Percentiles rank a stretch among this genome's conserved stretches.
phyloP scores from a whole-genome alignment of 306 rosid species.

The Cucurbita ficifolia region DNA sequence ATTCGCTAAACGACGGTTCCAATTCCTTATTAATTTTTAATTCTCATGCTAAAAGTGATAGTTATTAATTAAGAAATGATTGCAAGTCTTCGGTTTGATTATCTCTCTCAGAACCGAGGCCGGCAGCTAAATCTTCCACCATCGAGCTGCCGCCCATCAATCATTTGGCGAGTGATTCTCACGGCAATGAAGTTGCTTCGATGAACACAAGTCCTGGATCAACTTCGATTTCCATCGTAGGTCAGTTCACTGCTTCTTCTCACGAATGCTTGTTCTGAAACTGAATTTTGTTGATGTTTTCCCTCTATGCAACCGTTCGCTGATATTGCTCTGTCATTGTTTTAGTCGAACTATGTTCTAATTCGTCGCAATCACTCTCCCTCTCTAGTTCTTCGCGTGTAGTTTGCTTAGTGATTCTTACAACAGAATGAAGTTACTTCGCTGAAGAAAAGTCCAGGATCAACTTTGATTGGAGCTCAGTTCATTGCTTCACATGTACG shows the following conservation, averaged over 20 bases:
- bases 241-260: not conserved
- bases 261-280: not conserved
- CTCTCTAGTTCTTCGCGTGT: not conserved
- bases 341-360: not conserved
- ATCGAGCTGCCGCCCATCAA: not conserved
- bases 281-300: not conserved
- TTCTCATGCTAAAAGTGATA: not conserved
- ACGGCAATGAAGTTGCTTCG: not conserved
- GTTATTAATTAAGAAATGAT: constrained; percentile 2
- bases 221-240: not conserved
- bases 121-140: not conserved
- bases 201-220: not conserved
- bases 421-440: not conserved
- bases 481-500: not conserved
- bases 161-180: not conserved
- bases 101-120: not conserved
- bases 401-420: not conserved
- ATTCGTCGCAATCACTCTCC: not conserved
- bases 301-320: not conserved
- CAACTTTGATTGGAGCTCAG: not conserved
- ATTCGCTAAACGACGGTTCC: not conserved
- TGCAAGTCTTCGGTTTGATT: constrained; percentile 3
- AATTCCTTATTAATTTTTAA: not conserved
- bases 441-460: not conserved
- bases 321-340: not conserved